Conservation (phyloP, 1,139 yeast species). For the Yamadazyma pseudoaaseri region DNA sequence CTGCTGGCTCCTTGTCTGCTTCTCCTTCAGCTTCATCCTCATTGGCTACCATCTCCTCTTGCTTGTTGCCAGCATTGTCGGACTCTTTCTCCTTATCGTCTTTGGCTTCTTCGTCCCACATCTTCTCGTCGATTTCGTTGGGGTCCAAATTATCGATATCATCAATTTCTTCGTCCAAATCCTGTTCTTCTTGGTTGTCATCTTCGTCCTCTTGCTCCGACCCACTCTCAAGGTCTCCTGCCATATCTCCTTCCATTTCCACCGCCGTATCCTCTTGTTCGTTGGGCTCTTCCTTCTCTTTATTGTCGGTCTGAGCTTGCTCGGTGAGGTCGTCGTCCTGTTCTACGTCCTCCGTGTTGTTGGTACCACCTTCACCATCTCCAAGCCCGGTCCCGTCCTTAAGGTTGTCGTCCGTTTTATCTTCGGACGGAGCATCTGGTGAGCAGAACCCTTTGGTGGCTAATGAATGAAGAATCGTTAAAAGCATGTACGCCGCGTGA, state of each 20-base stretch:
- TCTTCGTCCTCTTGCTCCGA: conserved; percentile 65
- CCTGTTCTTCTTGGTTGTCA: conserved; percentile 53
- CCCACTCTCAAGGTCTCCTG: conserved; percentile 81
- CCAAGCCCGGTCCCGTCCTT: conserved; percentile 96
- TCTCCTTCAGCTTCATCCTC: conserved; percentile 47
- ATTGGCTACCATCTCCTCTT: conserved; percentile 64
- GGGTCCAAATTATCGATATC: conserved; percentile 90
- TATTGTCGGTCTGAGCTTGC: conserved; percentile 81
- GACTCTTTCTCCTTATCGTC: conserved; percentile 72
- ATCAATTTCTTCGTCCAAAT: conserved; percentile 86
- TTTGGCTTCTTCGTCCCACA: conserved; percentile 95
- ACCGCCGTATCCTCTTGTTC: conserved; percentile 71
- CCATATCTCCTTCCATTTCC: conserved; percentile 96
- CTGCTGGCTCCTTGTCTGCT: conserved; percentile 27
- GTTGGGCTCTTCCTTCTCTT: conserved; percentile 58
- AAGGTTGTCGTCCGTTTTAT: conserved; percentile 59
- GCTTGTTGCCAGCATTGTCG: conserved; percentile 56
- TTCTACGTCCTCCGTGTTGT: conserved; percentile 78
- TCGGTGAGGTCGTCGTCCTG: conserved; percentile 92
- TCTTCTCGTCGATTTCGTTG: conserved; percentile 92
- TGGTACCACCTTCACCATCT: conserved; percentile 87
- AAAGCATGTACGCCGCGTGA: conserved; percentile 60
- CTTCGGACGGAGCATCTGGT: conserved; percentile 77
- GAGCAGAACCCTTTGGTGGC: conserved; percentile 92
- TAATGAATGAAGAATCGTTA: conserved; percentile 56